phyloP scores from a whole-genome alignment of 2,329 filamentous ascomycete genomes.

The Drechslerella stenobrocha region DNA sequence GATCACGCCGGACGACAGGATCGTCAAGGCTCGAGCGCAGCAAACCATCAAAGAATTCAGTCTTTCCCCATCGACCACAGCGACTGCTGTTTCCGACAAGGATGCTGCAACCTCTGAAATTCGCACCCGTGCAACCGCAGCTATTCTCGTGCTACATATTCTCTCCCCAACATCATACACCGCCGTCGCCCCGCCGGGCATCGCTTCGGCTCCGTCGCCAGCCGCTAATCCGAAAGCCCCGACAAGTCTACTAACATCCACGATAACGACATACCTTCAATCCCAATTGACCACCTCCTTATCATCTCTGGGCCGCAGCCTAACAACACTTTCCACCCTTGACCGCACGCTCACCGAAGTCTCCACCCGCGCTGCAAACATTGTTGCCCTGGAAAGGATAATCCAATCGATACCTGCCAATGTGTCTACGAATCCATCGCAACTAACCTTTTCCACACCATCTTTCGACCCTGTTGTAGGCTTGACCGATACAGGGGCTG shows the following conservation, averaged over 20 bases:
- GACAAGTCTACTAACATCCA: constrained; percentile 68
- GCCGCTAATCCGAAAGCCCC: constrained; percentile 65
- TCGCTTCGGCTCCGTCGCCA: constrained; percentile 50
- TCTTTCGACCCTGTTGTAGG: constrained; percentile 29
- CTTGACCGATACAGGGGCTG: constrained; percentile 8
- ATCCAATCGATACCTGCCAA: constrained; percentile 39
- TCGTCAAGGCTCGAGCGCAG: constrained; percentile 38
- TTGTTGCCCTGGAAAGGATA: constrained; percentile 65
- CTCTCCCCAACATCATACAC: constrained; percentile 43
- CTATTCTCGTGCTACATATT: constrained; percentile 43
- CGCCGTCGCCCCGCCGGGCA: constrained; percentile 43
- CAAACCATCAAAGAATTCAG: constrained; percentile 43
- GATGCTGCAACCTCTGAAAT: constrained; percentile 40
- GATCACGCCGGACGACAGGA: constrained; percentile 61
- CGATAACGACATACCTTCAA: constrained; percentile 79
- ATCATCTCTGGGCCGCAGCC: constrained; percentile 71
- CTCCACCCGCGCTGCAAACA: constrained; percentile 81
- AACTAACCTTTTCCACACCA: constrained; percentile 28
- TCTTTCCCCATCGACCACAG: constrained; percentile 17
- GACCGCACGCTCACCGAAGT: constrained; percentile 82
- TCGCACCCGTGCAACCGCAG: constrained; percentile 30
- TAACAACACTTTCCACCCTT: constrained; percentile 77
- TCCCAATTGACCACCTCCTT: constrained; percentile 78
- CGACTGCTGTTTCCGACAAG: constrained; percentile 7
- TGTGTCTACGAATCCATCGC: constrained; percentile 36